Percentiles rank a stretch among this genome's conserved stretches.
Conservation (phyloP, 208 protist species). For the Acanthamoeba royreba region DNA sequence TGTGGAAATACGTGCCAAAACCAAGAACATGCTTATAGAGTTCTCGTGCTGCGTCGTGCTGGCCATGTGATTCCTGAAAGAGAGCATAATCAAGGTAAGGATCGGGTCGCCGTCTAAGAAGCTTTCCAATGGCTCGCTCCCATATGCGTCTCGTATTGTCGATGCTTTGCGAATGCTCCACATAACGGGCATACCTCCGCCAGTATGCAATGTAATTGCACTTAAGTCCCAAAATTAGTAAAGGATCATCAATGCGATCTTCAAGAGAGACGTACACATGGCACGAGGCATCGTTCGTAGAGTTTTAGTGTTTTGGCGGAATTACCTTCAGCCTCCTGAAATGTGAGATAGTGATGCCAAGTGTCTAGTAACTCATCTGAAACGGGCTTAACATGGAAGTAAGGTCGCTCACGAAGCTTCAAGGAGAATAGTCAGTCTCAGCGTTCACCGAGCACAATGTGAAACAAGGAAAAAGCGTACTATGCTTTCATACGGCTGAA, state of each 20-base stretch:
- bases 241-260: not conserved
- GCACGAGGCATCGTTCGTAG: constrained; percentile 49
- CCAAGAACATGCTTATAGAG: not conserved
- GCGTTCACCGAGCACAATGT: not conserved
- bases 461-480: not conserved
- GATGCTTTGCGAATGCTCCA: not conserved
- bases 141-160: not conserved
- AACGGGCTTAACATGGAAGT: constrained; percentile 51
- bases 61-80: not conserved
- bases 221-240: too few species aligned
- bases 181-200: not conserved
- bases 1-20: not conserved
- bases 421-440: not conserved
- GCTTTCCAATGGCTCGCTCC: not conserved
- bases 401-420: not conserved
- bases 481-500: not conserved
- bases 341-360: constrained; percentile 48
- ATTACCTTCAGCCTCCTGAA: constrained; percentile 7
- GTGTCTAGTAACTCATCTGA: not conserved
- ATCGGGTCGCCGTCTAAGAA: not conserved
- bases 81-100: not conserved
- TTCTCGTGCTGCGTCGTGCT: not conserved
- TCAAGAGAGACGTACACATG: constrained; percentile 22
- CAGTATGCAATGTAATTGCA: constrained; percentile 43
- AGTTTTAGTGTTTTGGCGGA: not conserved